phyloP scores from a whole-genome alignment of 2,329 filamentous ascomycete genomes.

The Phyllosticta citribraziliensis region DNA sequence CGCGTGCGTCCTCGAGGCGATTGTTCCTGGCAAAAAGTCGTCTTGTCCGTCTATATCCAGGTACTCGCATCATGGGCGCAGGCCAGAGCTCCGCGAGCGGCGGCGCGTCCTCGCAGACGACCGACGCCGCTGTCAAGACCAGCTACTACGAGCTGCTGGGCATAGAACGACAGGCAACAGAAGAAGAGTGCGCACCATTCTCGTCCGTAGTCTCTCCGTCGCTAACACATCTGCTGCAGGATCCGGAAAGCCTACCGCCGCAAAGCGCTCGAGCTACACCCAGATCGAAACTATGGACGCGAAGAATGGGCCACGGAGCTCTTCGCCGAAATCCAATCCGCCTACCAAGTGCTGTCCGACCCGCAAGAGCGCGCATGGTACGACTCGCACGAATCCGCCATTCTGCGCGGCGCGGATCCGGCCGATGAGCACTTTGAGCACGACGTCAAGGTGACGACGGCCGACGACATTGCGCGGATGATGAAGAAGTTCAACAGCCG shows the following conservation, averaged over 20 bases:
- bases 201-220: not conserved
- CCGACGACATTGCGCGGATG: constrained; percentile 67
- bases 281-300: constrained; percentile 85
- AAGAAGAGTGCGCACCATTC: constrained; percentile 58
- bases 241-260: constrained; percentile 89
- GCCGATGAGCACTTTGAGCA: constrained; percentile 49
- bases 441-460: constrained; percentile 66
- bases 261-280: constrained; percentile 88
- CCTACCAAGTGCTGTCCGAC: constrained; percentile 93
- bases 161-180: constrained; percentile 60
- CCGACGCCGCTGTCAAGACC: constrained; percentile 44
- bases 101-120: constrained; percentile 13
- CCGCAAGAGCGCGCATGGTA: constrained; percentile 96
- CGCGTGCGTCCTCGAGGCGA: not conserved
- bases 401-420: constrained; percentile 50
- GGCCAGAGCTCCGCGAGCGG: constrained; percentile 32
- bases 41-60: not conserved
- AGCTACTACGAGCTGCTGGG: constrained; percentile 81
- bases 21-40: not conserved
- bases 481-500: constrained; percentile 71
- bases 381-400: constrained; percentile 82
- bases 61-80: constrained; percentile 32
- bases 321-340: constrained; percentile 87
- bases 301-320: constrained; percentile 71
- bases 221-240: constrained; percentile 32